These are phyloP conservation scores for Macroventuria anomochaeta DNA, from an alignment of 2,329 filamentous ascomycete species.

Conservation along the genomic window DNA sequence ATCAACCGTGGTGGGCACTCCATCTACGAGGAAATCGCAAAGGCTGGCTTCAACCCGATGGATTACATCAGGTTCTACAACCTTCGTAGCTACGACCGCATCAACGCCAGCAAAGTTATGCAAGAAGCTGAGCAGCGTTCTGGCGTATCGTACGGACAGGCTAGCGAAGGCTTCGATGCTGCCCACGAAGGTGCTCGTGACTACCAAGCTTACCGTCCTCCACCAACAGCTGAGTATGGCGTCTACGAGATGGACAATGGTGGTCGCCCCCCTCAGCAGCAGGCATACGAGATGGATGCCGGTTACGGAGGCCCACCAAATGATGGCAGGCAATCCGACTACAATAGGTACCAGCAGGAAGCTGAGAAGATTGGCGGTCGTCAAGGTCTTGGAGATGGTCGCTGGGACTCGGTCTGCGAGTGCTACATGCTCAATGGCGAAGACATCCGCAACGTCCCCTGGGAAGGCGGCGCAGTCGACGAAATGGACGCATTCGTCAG, in stretches of 20 bases:
- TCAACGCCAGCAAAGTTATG: conserved; percentile 73
- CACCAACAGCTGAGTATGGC: conserved; percentile 47
- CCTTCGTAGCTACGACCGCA: conserved; percentile 81
- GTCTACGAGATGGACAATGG: conserved; percentile 43
- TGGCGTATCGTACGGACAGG: conserved; percentile 72
- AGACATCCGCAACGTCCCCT: conserved; percentile 70
- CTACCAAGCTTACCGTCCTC: conserved; percentile 44
- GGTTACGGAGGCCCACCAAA: conserved; percentile 28
- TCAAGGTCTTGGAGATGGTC: conserved; percentile 55
- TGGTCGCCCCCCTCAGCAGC: conserved; percentile 23
- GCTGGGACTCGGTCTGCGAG: conserved; percentile 77
- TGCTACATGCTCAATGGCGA: conserved; percentile 84
- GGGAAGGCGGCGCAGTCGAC: conserved; percentile 61
- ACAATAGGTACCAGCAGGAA: conserved; percentile 74
- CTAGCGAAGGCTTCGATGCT: conserved; percentile 68
- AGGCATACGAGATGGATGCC: conserved; percentile 30
- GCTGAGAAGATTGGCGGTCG: conserved; percentile 62
- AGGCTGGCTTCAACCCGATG: conserved; percentile 71
- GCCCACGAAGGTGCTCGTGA: conserved; percentile 52
- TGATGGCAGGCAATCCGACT: conserved; percentile 51
- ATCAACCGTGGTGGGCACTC: conserved; percentile 79
- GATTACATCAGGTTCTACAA: conserved; percentile 86
- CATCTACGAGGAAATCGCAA: conserved; percentile 74
- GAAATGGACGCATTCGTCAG: conserved; percentile 69
- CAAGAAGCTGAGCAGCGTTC: conserved; percentile 64